Base-by-base conservation (phyloP, 345 rosid species). In the Psidium friedrichsthalianum region DNA sequence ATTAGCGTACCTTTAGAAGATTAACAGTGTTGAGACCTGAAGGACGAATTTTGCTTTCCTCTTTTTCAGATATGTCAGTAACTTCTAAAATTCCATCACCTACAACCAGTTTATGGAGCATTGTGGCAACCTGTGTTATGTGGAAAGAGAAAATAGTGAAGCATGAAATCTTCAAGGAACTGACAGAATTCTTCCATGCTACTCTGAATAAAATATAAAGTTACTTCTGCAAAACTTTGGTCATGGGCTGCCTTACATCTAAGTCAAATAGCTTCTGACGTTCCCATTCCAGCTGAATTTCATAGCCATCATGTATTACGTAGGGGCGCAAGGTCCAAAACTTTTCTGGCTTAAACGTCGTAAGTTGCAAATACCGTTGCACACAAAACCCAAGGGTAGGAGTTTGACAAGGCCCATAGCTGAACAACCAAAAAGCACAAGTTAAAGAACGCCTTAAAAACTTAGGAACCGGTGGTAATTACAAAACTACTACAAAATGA, bases 311-410 rank as follows among this genome's bases (percentile, higher is more conserved):
- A 74, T 88, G 89, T 53, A 89, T 83, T 56, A 95, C 82, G 88
- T 92, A 87, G 80, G 98, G 97, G 82, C 84, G 95, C 88, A 95
- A 83, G 42, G 92, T 86, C 99, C 99, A 97, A 93, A 89, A 97
- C 82, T 90, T 93, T 89, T 95, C 99, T 69, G 98, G 93, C 92
- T 93, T 95, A 88, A 95, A 97, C 86, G 97, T 94, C 64, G 92
- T 95, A 88, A 97, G 95, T 89, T 97, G 98, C 91, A 95, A 89
- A 91, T 95, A 92, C 11, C 98, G 94, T 87, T 95, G 98, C 74
- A 97, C 99, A 84, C 99, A 95, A 83, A 95, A 97, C 87, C 99
- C 99, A 85, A 97, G 99, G 21, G 98, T 97, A 82, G 97, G 99
- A 86, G 98, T 95, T 91, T 97, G 99, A 87, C 98, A 95, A 80